phyloP scores from a whole-genome alignment of 768 basidiomycete genomes.

The Termitomyces sp. region DNA sequence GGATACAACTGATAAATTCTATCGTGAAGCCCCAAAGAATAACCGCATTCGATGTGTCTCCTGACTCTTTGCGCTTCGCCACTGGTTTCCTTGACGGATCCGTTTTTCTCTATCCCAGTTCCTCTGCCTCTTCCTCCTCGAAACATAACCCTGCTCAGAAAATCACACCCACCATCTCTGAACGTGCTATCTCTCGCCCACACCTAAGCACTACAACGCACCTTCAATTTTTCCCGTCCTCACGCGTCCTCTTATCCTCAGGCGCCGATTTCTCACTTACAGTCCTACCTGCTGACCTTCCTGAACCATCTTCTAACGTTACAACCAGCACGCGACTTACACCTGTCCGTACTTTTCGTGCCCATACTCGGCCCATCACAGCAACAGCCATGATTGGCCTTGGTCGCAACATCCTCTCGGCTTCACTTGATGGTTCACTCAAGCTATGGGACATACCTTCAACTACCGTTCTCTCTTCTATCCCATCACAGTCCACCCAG shows the following conservation, averaged over 20 bases:
- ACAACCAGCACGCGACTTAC: slow-evolving; percentile 30
- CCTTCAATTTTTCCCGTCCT: slow-evolving; percentile 67
- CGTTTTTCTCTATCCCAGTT: slow-evolving; percentile 45
- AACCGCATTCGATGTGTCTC: slow-evolving; percentile 60
- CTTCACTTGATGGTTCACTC: slow-evolving; percentile 65
- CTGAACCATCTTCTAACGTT: slow-evolving; percentile 16
- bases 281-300: slow-evolving; percentile 59
- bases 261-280: slow-evolving; percentile 66
- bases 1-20: background rate
- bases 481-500: slow-evolving; percentile 32
- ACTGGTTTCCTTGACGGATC: slow-evolving; percentile 61
- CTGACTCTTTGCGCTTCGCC: slow-evolving; percentile 55
- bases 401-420: slow-evolving; percentile 65
- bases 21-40: slow-evolving; percentile 47
- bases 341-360: slow-evolving; percentile 60
- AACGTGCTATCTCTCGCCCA: slow-evolving; percentile 30
- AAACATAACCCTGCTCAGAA: slow-evolving; percentile 14
- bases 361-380: slow-evolving; percentile 65
- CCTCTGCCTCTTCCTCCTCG: slow-evolving; percentile 17
- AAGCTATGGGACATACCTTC: slow-evolving; percentile 71
- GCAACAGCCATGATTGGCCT: slow-evolving; percentile 58
- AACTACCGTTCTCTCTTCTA: slow-evolving; percentile 41
- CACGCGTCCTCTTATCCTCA: slow-evolving; percentile 65
- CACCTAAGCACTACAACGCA: slow-evolving; percentile 56
- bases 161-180: slow-evolving; percentile 24